Conservation (phyloP, 768 basidiomycete species). For the Boletus insuetus region DNA sequence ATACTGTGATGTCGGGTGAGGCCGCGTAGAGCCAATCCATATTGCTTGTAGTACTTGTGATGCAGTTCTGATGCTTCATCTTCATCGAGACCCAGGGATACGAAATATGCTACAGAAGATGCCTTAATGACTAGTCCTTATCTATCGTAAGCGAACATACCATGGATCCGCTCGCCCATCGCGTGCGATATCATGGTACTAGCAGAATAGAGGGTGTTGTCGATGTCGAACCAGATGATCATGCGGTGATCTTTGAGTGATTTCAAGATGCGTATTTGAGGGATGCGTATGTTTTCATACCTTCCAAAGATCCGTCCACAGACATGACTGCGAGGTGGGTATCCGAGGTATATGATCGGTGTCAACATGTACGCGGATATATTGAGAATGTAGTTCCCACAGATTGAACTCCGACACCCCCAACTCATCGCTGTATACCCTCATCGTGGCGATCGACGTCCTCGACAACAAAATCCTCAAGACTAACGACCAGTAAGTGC, state of each 20-base stretch:
- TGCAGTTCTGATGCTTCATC: conserved; percentile 71
- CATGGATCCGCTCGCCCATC: conserved; percentile 79
- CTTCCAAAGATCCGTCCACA: conserved; percentile 22
- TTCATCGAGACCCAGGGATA: conserved; percentile 62
- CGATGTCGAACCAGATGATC: conserved; percentile 81
- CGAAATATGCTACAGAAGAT: conserved; percentile 61
- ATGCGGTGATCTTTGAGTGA: conserved; percentile 47
- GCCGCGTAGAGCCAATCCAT: conserved; percentile 81
- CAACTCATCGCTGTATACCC: conserved; percentile 8
- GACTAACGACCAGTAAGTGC: conserved; percentile 41
- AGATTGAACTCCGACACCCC: conserved; percentile 22
- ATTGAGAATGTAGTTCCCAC: conserved; percentile 26
- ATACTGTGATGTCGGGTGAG: conserved; percentile 73
- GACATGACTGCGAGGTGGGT: conserved; percentile 28
- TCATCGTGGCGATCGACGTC: conserved; percentile 24
- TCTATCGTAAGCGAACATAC: conserved; percentile 34
- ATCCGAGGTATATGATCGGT: conserved; percentile 13
- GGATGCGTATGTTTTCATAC: conserved; percentile 7
- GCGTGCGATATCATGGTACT: conserved; percentile 70
- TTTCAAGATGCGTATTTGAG: conserved; percentile 1
- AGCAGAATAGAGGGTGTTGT: conserved; percentile 85
- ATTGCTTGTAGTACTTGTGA: conserved; percentile 70
- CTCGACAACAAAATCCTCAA: conserved; percentile 41
- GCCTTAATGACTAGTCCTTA: neutral
- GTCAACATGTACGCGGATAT: neutral